phyloP scores from a whole-genome alignment of 768 basidiomycete genomes.

The Agaricus subrufescens region DNA sequence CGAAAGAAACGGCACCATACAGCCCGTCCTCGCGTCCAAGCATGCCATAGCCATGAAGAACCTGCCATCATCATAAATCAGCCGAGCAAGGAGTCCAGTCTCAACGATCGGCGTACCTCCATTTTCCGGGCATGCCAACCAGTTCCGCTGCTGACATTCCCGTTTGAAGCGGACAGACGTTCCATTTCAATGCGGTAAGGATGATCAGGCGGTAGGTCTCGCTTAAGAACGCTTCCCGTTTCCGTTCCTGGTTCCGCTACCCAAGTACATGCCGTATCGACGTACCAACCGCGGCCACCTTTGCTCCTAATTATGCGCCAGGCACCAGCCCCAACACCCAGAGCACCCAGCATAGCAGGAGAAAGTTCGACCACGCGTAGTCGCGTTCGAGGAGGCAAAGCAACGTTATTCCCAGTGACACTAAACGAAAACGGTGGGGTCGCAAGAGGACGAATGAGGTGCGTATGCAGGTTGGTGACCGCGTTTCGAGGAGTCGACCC shows the following conservation, averaged over 20 bases:
- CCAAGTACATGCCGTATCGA: slow-evolving; percentile 87
- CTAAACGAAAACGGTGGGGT: slow-evolving; percentile 73
- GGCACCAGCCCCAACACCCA: slow-evolving; percentile 75
- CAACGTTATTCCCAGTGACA: slow-evolving; percentile 26
- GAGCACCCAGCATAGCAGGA: slow-evolving; percentile 58
- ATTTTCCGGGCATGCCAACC: slow-evolving; percentile 98
- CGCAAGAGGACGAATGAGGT: slow-evolving; percentile 77
- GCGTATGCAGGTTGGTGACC: slow-evolving; percentile 70
- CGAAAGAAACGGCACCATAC: slow-evolving; percentile 92
- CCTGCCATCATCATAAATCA: slow-evolving; percentile 28
- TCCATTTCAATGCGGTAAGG: slow-evolving; percentile 69
- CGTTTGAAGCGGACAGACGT: slow-evolving; percentile 72
- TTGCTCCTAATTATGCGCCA: slow-evolving; percentile 93
- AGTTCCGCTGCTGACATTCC: slow-evolving; percentile 85
- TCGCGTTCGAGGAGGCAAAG: slow-evolving; percentile 54
- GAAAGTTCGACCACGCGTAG: slow-evolving; percentile 88
- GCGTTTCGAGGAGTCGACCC: slow-evolving; percentile 56
- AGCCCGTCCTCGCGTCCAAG: slow-evolving; percentile 89
- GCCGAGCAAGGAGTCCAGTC: not conserved
- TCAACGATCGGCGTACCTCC: slow-evolving; percentile 60
- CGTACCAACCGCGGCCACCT: slow-evolving; percentile 93
- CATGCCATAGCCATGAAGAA: slow-evolving; percentile 87
- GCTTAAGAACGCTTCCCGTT: slow-evolving; percentile 42
- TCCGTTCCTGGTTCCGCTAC: slow-evolving; percentile 37
- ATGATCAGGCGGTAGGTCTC: slow-evolving; percentile 58